Evolutionary conservation across 192 early-diverging fungal species (phyloP).

Genomic region (Podila verticillata): DNA sequence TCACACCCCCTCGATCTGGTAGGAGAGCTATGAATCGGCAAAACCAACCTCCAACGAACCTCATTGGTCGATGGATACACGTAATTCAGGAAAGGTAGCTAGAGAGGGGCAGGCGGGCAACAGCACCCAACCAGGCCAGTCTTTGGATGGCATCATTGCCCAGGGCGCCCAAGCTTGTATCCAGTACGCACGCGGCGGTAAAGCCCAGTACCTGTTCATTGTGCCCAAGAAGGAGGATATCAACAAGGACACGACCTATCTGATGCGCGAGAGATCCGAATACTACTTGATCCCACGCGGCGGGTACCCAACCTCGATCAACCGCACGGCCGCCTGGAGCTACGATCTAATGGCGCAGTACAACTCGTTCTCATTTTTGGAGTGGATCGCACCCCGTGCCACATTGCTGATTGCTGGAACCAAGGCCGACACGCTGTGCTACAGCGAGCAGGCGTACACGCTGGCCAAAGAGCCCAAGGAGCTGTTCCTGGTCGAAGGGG

Average conservation of each 20-base stretch:
- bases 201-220: constrained; percentile 17
- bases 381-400: constrained; percentile 23
- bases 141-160: constrained; percentile 7
- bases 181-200: constrained; percentile 19
- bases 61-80: too few relatives aligned
- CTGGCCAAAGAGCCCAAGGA: constrained; percentile 33
- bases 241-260: constrained; percentile 2
- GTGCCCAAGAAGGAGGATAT: constrained; percentile 1
- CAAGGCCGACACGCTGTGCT: constrained; percentile 19
- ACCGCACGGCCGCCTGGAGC: constrained; percentile 18
- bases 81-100: too few relatives aligned
- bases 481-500: constrained; percentile 21
- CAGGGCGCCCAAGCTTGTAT: constrained; percentile 15
- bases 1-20: too few relatives aligned
- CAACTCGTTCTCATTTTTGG: constrained; percentile 15
- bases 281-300: constrained; percentile 40
- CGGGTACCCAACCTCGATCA: constrained; percentile 15
- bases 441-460: constrained; percentile 11
- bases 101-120: too few relatives aligned
- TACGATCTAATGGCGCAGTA: constrained; percentile 17
- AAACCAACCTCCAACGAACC: too few relatives aligned
- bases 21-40: too few relatives aligned
- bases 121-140: too few relatives aligned
- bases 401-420: constrained; percentile 34
- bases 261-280: constrained; percentile 26